Percentiles rank a stretch among this genome's conserved stretches.
Conservation (phyloP, 805 yeast genomes). For the Nakazawaea peltata region DNA sequence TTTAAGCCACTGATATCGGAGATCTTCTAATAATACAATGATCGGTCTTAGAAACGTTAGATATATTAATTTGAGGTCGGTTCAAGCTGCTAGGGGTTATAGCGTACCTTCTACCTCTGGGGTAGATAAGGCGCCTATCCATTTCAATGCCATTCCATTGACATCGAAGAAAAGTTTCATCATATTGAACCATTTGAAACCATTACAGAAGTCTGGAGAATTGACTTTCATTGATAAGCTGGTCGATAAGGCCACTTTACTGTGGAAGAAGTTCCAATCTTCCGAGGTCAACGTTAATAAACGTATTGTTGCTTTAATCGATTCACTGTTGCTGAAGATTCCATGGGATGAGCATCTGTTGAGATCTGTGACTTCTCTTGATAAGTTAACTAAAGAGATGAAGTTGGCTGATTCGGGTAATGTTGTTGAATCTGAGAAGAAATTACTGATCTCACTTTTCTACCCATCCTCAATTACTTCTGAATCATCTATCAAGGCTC, state of each 20-base stretch:
- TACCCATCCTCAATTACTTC: constrained; percentile 36
- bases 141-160: constrained; percentile 65
- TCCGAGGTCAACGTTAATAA: constrained; percentile 53
- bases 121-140: too few species aligned
- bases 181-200: constrained; percentile 52
- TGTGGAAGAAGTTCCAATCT: constrained; percentile 55
- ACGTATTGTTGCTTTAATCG: constrained; percentile 46
- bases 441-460: constrained; percentile 31
- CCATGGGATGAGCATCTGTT: constrained; percentile 79
- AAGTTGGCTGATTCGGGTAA: constrained; percentile 11
- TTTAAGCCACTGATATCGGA: too few species aligned
- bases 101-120: too few species aligned
- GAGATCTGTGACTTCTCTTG: constrained; percentile 65
- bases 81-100: too few species aligned
- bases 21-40: too few species aligned
- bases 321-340: constrained; percentile 47
- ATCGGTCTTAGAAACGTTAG: too few species aligned
- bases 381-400: constrained; percentile 45
- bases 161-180: constrained; percentile 54
- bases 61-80: too few species aligned
- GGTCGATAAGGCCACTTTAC: constrained; percentile 38
- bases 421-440: not conserved
- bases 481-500: constrained; percentile 21
- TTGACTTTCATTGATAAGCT: constrained; percentile 29
- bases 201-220: constrained; percentile 19